Evolutionary conservation across 2,329 filamentous ascomycete genomes (phyloP).

Genomic region (Aspergillus chevalieri): DNA sequence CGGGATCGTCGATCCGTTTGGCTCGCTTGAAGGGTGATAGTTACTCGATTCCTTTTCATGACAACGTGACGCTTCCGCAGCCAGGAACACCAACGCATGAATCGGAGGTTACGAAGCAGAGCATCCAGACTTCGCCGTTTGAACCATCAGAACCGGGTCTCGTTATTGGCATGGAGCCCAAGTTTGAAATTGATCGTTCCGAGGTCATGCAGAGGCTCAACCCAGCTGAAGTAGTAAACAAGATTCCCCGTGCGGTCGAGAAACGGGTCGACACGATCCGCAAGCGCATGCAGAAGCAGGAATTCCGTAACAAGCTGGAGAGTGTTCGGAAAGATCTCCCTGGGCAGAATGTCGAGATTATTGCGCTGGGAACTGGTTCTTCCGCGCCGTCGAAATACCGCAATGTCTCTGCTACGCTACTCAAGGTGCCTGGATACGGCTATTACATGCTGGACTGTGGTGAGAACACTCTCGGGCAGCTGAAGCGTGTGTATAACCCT

Average conservation of each 20-base stretch:
- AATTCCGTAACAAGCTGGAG: constrained; percentile 29
- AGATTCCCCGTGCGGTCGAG: constrained; percentile 25
- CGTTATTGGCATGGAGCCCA: constrained; percentile 42
- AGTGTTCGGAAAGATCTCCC: constrained; percentile 60
- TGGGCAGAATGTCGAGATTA: constrained; percentile 70
- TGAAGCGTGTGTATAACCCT: constrained; percentile 65
- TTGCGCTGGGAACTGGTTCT: constrained; percentile 85
- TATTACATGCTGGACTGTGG: constrained; percentile 87
- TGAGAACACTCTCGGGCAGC: constrained; percentile 84
- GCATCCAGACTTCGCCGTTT: constrained; percentile 17
- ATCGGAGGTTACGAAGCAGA: constrained; percentile 8
- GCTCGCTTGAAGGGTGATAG: constrained; percentile 65
- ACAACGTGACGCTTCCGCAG: constrained; percentile 49
- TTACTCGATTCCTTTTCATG: constrained; percentile 64
- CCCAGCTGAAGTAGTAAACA: constrained; percentile 11
- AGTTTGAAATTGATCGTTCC: constrained; percentile 31
- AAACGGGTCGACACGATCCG: constrained; percentile 23
- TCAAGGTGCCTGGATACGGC: constrained; percentile 78
- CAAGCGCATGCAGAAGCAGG: constrained; percentile 20
- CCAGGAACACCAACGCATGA: constrained; percentile 15
- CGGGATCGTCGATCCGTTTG: constrained; percentile 62
- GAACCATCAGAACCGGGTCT: constrained; percentile 37
- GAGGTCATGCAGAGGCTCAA: constrained; percentile 25
- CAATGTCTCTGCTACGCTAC: constrained; percentile 83
- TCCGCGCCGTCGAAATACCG: constrained; percentile 86